These are phyloP conservation scores for Parmelia sp. DNA, from an alignment of 495 filamentous ascomycete species.

Conservation along the genomic window DNA sequence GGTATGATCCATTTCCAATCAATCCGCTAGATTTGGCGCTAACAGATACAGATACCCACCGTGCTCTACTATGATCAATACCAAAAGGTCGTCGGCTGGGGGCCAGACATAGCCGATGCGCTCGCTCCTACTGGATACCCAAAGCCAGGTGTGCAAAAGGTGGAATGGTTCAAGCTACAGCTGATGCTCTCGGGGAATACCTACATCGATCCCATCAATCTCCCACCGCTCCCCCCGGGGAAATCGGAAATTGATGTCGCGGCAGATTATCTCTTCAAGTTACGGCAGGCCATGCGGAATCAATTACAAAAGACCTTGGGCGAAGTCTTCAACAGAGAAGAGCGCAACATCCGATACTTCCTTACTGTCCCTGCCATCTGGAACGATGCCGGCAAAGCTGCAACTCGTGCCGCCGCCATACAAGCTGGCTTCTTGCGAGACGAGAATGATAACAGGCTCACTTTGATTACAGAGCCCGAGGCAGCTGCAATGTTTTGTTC, in stretches of 20 bases:
- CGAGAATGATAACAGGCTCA: constrained; percentile 70
- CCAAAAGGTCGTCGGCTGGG: constrained; percentile 77
- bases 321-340: constrained; percentile 70
- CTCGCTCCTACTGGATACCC: constrained; percentile 73
- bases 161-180: constrained; percentile 81
- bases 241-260: constrained; percentile 78
- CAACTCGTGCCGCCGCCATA: constrained; percentile 68
- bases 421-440: constrained; percentile 71
- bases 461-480: constrained; percentile 70
- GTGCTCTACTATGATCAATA: constrained; percentile 79
- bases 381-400: constrained; percentile 76
- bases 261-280: constrained; percentile 73
- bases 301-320: constrained; percentile 70
- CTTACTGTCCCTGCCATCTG: constrained; percentile 73
- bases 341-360: constrained; percentile 72
- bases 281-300: constrained; percentile 69
- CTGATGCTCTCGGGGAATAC: constrained; percentile 76
- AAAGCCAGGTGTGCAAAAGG: constrained; percentile 73
- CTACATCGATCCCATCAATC: constrained; percentile 76
- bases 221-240: constrained; percentile 67
- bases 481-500: constrained; percentile 74
- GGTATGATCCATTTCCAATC: constrained; percentile 33
- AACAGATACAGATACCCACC: constrained; percentile 57
- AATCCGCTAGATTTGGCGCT: neutral
- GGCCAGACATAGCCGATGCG: constrained; percentile 72